Evolutionary conservation across 2,329 filamentous ascomycete genomes (phyloP), one percentile per base, ranked within the genome.

Genomic region (Tolypocladium sp.): DNA sequence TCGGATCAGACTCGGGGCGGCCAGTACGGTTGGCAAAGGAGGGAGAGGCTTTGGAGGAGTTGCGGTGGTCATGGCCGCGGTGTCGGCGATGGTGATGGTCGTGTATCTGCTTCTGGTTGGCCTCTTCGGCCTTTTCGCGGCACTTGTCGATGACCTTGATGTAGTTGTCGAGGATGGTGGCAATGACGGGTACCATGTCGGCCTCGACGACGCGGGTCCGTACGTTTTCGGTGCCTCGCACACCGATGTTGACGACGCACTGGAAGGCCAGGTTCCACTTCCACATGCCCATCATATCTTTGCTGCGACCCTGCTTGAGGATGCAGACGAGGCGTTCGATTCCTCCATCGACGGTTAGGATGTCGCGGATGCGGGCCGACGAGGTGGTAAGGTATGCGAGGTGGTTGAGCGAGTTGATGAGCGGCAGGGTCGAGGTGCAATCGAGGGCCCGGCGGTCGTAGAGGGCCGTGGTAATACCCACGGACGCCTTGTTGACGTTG

Each of bases 241-340:
- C 93, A 59, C 94, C 94, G 70, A 99, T 97, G 74, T 99, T 99
- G 72, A 99, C 94, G 64, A 97, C 92, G 74, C 94, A 99, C 76
- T 97, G 94, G 74, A 99, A 99, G 57, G 94, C 94, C 63, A 99
- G 82, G 71, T 97, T 99, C 94, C 94, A 99, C 77, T 97, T 97
- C 94, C 94, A 99, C 90, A 96, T 96, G 74, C 97, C 93, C 93
- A 97, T 97, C 87, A 97, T 89, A 73, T 99, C 93, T 76, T 92
- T 95, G 77, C 91, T 97, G 71, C 94, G 84, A 63, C 94, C 94
- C 76, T 96, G 91, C 76, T 99, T 99, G 74, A 99, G 84, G 70
- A 99, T 97, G 82, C 92, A 97, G 72, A 99, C 91, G 66, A 99
- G 80, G 64, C 93, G 82, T 79, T 99, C 94, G 74, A 99, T 94